phyloP scores from a whole-genome alignment of 306 rosid genomes.

The Trichosanthes truncata region DNA sequence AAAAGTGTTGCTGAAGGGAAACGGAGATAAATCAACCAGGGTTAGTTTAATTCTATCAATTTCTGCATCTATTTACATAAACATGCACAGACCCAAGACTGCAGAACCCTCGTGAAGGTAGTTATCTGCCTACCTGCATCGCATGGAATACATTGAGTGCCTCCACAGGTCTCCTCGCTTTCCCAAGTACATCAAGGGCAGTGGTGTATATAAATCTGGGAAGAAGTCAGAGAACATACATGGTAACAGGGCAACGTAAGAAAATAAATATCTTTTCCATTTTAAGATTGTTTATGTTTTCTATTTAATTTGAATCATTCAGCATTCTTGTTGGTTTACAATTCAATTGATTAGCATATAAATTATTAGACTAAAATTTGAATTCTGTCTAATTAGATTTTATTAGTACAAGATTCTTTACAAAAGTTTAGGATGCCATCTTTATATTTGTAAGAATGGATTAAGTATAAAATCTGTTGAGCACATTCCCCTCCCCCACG shows the following conservation, averaged over 20 bases:
- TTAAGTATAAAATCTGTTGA: not conserved
- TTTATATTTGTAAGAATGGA: not conserved
- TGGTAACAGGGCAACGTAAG: conserved; percentile 1
- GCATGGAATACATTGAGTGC: conserved; percentile 69
- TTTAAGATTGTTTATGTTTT: not conserved
- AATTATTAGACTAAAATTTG: not conserved
- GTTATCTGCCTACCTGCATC: conserved; percentile 56
- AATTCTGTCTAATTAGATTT: not conserved
- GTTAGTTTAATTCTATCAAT: conserved; percentile 7
- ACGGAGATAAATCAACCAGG: conserved; percentile 17
- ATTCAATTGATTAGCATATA: not conserved
- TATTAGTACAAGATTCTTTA: not conserved
- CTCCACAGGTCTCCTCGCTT: conserved; percentile 85
- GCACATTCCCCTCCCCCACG: not conserved
- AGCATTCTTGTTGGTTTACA: not conserved
- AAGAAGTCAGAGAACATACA: not conserved
- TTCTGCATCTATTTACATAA: not conserved
- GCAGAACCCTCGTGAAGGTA: not conserved
- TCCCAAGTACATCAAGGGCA: conserved; percentile 87
- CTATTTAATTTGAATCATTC: not conserved
- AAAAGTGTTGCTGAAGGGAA: conserved; percentile 69
- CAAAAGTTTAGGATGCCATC: not conserved
- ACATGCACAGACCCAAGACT: not conserved
- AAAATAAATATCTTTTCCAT: conserved; percentile 4
- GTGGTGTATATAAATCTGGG: conserved; percentile 70